Evolutionary conservation across 225 moss, liverwort and hornwort species (phyloP).

Genomic region (Asterella californica): DNA sequence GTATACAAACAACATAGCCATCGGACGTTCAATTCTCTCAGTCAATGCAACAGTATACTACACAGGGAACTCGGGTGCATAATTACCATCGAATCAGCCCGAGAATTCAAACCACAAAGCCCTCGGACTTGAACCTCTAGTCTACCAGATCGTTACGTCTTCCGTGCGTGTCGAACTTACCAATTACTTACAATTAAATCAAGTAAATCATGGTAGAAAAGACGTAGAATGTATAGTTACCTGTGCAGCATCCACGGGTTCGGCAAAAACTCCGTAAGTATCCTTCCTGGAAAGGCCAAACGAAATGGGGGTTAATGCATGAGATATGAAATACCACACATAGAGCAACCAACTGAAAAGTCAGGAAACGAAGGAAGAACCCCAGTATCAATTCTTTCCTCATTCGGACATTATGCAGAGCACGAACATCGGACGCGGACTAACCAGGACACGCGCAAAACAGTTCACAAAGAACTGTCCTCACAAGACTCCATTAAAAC

Average conservation of each 20-base stretch:
- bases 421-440: too few relatives aligned
- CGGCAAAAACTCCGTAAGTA: slow-evolving; percentile 97
- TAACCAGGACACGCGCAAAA: too few relatives aligned
- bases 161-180: too few relatives aligned
- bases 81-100: too few relatives aligned
- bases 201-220: background rate
- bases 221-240: slow-evolving; percentile 25
- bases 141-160: too few relatives aligned
- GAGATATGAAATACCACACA: background rate
- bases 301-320: too few relatives aligned
- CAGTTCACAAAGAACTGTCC: too few relatives aligned
- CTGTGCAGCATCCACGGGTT: slow-evolving; percentile 82
- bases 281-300: slow-evolving; percentile 66
- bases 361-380: background rate
- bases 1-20: too few relatives aligned
- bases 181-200: too few relatives aligned
- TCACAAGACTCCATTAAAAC: background rate
- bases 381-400: background rate
- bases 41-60: background rate
- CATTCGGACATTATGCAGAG: background rate
- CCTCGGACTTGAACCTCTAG: background rate
- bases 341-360: background rate
- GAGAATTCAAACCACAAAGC: too few relatives aligned
- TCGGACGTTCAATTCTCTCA: background rate
- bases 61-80: background rate